Conservation (phyloP, 306 rosid genomes). For the Malus asiatica region DNA sequence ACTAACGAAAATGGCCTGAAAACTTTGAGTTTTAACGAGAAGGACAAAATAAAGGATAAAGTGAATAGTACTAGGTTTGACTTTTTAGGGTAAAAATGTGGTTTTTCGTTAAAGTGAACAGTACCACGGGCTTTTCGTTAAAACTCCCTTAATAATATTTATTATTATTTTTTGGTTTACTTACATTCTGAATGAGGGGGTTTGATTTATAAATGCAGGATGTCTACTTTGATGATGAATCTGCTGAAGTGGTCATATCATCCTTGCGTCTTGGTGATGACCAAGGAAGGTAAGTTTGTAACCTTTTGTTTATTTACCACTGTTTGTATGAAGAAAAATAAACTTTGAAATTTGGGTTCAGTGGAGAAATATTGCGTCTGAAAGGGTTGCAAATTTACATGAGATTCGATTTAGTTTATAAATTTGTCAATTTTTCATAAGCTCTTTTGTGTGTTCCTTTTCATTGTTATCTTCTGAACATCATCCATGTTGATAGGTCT, state of each 20-base stretch:
- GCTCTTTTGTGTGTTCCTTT: neutral
- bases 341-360: neutral
- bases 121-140: no score
- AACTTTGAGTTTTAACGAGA: no score
- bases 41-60: no score
- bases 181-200: neutral
- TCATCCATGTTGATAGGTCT: neutral
- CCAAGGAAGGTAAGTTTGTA: slow-evolving; percentile 81
- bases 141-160: no score
- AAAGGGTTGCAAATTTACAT: neutral
- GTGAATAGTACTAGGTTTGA: no score
- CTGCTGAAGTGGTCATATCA: slow-evolving; percentile 94
- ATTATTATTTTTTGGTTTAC: neutral
- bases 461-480: neutral
- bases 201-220: slow-evolving; percentile 46
- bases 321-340: neutral
- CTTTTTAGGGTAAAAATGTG: no score
- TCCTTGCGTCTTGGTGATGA: slow-evolving; percentile 90
- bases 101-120: no score
- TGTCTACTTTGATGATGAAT: slow-evolving; percentile 93
- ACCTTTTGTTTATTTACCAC: neutral
- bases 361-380: neutral
- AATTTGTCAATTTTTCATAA: neutral
- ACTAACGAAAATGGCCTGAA: no score
- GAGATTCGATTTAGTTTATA: neutral